Evolutionary conservation across 345 rosid genomes (phyloP).

Genomic region (Stellera chamaejasme): DNA sequence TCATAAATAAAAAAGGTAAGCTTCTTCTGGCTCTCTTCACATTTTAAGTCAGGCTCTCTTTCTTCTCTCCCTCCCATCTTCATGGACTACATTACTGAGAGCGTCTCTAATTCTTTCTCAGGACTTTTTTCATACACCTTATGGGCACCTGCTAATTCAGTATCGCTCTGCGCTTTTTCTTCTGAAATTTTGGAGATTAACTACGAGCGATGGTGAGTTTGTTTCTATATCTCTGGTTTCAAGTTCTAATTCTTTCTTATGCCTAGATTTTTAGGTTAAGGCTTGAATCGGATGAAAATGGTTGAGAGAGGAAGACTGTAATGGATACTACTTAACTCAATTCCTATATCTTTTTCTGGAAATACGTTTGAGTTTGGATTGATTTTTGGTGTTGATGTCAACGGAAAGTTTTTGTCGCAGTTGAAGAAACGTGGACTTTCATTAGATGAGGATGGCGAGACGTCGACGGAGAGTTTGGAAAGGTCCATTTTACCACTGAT

Average conservation of each 20-base stretch:
- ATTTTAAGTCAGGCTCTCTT: no score
- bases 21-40: no score
- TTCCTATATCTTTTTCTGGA: background rate
- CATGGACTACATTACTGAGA: no score
- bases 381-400: background rate
- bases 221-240: background rate
- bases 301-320: background rate
- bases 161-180: background rate
- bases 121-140: constrained; percentile 1
- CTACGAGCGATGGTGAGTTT: constrained; percentile 7
- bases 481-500: constrained; percentile 70
- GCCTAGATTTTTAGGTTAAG: background rate
- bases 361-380: background rate
- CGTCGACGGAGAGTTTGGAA: constrained; percentile 46
- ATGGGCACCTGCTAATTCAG: background rate
- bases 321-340: background rate
- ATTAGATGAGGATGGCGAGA: constrained; percentile 90
- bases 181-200: background rate
- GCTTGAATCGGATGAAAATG: background rate
- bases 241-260: background rate
- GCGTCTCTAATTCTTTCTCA: background rate
- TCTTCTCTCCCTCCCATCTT: no score
- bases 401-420: constrained; percentile 29
- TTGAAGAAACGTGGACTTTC: constrained; percentile 95
- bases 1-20: no score